phyloP scores from a whole-genome alignment of 176 grass and related monocot genomes.

The Elymus sibiricus region DNA sequence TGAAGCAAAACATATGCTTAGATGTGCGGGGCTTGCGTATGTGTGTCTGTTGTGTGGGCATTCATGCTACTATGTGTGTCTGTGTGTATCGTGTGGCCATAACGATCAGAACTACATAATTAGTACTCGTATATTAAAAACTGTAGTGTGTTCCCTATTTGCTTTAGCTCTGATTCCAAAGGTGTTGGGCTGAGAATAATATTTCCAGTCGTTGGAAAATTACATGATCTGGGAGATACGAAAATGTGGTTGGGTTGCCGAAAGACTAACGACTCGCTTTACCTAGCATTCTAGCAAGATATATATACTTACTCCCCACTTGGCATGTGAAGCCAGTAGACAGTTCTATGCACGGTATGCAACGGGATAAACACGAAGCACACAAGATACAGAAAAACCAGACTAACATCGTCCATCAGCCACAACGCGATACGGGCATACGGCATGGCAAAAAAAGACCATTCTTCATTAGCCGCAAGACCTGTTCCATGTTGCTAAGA shows the following conservation, averaged over 20 bases:
- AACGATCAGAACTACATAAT: background rate
- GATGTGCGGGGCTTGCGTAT: background rate
- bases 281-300: too few species aligned
- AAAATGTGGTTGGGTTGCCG: background rate
- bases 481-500: too few species aligned
- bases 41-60: background rate
- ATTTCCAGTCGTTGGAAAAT: background rate
- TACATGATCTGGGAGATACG: background rate
- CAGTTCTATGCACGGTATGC: too few species aligned
- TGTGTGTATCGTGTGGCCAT: too few species aligned
- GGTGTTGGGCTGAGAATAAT: background rate
- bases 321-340: too few species aligned
- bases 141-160: background rate
- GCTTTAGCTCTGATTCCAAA: background rate
- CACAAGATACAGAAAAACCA: too few species aligned
- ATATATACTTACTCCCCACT: too few species aligned
- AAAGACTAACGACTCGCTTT: background rate
- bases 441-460: too few species aligned
- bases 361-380: too few species aligned
- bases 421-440: too few species aligned
- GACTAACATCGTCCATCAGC: too few species aligned
- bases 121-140: background rate
- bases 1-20: constrained; percentile 3
- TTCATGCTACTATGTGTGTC: background rate
- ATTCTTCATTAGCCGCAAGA: too few species aligned